These are phyloP conservation scores for Clonostachys chloroleuca DNA, from an alignment of 2,329 filamentous ascomycete genomes.

Conservation along the genomic window DNA sequence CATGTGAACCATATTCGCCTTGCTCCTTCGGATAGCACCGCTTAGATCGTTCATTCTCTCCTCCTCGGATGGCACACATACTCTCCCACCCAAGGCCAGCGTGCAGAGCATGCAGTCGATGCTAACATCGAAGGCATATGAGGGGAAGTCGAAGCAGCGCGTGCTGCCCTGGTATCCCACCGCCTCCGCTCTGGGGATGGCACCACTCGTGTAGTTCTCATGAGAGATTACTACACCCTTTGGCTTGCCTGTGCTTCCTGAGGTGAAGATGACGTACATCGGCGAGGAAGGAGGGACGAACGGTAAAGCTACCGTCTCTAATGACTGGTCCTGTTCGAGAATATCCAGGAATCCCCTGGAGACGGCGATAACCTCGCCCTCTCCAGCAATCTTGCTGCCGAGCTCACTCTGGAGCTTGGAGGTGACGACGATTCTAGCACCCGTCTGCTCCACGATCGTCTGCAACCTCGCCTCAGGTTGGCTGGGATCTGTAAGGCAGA, in stretches of 20 bases:
- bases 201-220: conserved; percentile 39
- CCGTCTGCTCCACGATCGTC: conserved; percentile 37
- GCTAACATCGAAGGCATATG: conserved; percentile 51
- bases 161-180: conserved; percentile 35
- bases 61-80: conserved; percentile 50
- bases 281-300: conserved; percentile 33
- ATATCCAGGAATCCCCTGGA: conserved; percentile 13
- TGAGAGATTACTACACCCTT: conserved; percentile 56
- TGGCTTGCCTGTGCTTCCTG: conserved; percentile 58
- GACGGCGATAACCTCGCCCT: conserved; percentile 23
- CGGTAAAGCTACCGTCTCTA: neutral
- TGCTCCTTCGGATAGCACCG: conserved; percentile 34
- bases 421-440: conserved; percentile 30
- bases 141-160: conserved; percentile 41
- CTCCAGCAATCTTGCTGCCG: conserved; percentile 26
- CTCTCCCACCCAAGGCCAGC: conserved; percentile 40
- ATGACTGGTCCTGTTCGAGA: conserved; percentile 8
- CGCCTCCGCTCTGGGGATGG: conserved; percentile 31
- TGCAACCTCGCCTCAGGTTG: conserved; percentile 38
- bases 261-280: conserved; percentile 59
- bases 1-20: conserved; percentile 44
- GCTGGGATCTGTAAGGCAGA: conserved; percentile 40
- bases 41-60: conserved; percentile 46
- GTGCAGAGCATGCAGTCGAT: conserved; percentile 51
- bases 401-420: conserved; percentile 30